phyloP scores from a whole-genome alignment of 2,329 filamentous ascomycete species.

The Mollisiaceae sp. region DNA sequence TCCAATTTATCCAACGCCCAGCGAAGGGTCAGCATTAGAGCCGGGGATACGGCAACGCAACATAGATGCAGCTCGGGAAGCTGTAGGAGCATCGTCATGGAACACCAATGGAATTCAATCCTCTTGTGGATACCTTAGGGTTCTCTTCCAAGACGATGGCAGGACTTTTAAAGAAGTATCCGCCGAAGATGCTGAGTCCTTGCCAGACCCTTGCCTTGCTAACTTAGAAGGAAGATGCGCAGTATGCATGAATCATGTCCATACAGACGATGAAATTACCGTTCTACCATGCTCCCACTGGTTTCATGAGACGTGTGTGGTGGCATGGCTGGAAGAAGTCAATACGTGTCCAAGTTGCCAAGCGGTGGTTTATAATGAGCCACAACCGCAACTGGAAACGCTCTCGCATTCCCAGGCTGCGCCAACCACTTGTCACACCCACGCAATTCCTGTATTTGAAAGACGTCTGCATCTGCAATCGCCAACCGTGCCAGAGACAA shows the following conservation, averaged over 20 bases:
- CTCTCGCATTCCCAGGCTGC: too few species aligned
- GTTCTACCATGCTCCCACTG: slow-evolving; percentile 88
- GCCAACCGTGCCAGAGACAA: background rate
- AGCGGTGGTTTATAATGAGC: slow-evolving; percentile 37
- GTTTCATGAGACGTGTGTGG: slow-evolving; percentile 86
- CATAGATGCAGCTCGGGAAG: background rate
- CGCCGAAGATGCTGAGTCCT: background rate
- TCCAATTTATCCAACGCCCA: background rate
- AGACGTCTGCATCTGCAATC: background rate
- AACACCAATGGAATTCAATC: background rate
- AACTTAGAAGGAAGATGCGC: slow-evolving; percentile 71
- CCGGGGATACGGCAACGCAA: background rate
- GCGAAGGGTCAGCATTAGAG: too few species aligned
- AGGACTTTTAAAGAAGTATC: background rate
- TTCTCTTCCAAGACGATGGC: slow-evolving; percentile 2
- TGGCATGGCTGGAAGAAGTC: slow-evolving; percentile 85
- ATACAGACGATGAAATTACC: slow-evolving; percentile 73
- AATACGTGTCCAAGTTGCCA: slow-evolving; percentile 90
- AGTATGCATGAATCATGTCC: slow-evolving; percentile 90
- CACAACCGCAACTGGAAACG: too few species aligned
- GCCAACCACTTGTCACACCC: too few species aligned
- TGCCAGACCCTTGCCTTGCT: background rate
- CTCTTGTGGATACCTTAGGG: background rate
- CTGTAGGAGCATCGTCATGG: background rate
- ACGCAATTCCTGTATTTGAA: background rate